phyloP scores from a whole-genome alignment of 208 protist genomes.

The Acanthamoeba healyi region DNA sequence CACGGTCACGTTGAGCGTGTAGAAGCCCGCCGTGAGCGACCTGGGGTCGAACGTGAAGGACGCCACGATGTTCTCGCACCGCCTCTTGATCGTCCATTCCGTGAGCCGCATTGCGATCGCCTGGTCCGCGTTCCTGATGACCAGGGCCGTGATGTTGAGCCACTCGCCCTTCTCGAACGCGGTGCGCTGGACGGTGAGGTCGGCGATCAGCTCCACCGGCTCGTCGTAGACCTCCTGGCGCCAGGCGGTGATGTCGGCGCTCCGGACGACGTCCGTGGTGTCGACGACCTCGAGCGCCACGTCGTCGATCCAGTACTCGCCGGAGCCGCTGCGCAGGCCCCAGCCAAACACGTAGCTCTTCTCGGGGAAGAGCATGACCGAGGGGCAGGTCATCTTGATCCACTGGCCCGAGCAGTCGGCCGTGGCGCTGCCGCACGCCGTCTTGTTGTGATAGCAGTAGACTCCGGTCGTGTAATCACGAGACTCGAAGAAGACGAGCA shows the following conservation, averaged over 20 bases:
- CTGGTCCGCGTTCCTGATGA: background rate
- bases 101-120: background rate
- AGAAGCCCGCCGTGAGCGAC: background rate
- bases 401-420: constrained; percentile 12
- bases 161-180: constrained; percentile 1
- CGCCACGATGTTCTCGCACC: constrained; percentile 32
- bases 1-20: constrained; percentile 19
- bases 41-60: constrained; percentile 15
- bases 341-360: constrained; percentile 10
- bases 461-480: constrained; percentile 6
- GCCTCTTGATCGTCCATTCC: background rate
- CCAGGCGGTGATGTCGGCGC: constrained; percentile 6
- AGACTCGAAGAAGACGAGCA: constrained; percentile 9
- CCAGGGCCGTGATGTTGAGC: background rate
- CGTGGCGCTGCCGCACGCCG: background rate
- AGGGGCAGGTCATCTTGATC: constrained; percentile 14
- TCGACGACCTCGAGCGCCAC: constrained; percentile 2
- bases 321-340: background rate
- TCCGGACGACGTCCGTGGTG: background rate
- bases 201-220: constrained; percentile 7
- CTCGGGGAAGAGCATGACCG: constrained; percentile 34
- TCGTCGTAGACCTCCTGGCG: constrained; percentile 22
- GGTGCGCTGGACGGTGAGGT: background rate
- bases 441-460: constrained; percentile 32
- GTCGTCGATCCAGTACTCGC: constrained; percentile 38